Base-by-base conservation (phyloP, 306 rosid species). In the Corylus americana region DNA sequence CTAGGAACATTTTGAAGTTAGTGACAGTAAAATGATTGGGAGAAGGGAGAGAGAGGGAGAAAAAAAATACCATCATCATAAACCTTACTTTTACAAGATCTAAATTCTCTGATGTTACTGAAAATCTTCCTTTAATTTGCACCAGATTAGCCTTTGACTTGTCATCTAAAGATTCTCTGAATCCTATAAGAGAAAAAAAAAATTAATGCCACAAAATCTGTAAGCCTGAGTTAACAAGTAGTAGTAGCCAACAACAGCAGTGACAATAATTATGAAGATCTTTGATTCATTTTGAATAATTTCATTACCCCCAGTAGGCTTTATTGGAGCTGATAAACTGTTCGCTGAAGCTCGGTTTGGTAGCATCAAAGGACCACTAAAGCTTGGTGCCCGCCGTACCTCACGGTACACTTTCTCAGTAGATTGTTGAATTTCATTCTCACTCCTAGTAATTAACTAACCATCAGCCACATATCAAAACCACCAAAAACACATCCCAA, bases 281-380 rank as follows among this genome's bases (percentile, higher is more conserved):
- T 61, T 61, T 42, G 13, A 64, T 62, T 72, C 45, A 75, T 68
- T 75, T 54, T 63, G 35, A 73, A 79, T 72, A 70, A 80, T 74
- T 66, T 79, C 73, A 80, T 78, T 91, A 96, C 99, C 99, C 88
- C 97, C 99, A 77, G 99, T 91, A 85, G 93, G 88, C 80, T 93
- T 96, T 84, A 96, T 93, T 53, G 99, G 99, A 72, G 99, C 99
- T 12, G 99, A 96, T 79, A 96, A 91, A 90, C 99, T 96, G 88
- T 96, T 96, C 83, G 99, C 98, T 0, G 99, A 96, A 83, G 99
- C 99, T 80, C 97, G 91, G 80, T 90, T 96, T 70, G 99, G 99
- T 80, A 96, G 97, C 98, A 91, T 93, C 83, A 96, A 78, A 35
- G 99, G 99, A 76, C 99, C 99, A 87, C 99, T 96, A 83, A 96